A percentile compares a stretch with the other conserved stretches of the same genome.
phyloP scores from a whole-genome alignment of 2,329 filamentous ascomycete genomes.

The Neonectria sp. region DNA sequence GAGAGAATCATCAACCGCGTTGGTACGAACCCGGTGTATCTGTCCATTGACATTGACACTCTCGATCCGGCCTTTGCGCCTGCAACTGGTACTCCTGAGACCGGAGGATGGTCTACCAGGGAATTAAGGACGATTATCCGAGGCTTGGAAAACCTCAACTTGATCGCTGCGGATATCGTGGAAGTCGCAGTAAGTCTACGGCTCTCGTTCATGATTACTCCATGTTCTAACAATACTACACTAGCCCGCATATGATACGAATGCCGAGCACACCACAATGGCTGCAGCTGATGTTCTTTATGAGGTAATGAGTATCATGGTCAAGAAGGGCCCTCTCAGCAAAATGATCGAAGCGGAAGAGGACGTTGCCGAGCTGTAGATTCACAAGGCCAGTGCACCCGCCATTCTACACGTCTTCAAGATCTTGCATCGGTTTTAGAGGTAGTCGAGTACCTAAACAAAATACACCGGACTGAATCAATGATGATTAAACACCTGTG shows the following conservation, averaged over 20 bases:
- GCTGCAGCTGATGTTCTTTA: constrained; percentile 79
- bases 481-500: not conserved
- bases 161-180: constrained; percentile 80
- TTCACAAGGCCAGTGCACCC: not conserved
- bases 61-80: constrained; percentile 86
- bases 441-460: not conserved
- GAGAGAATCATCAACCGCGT: constrained; percentile 83
- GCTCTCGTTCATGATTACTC: not conserved
- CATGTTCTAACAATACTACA: not conserved
- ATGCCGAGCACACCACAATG: constrained; percentile 82
- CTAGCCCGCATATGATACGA: constrained; percentile 78
- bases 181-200: constrained; percentile 66
- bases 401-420: not conserved
- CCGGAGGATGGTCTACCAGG: constrained; percentile 81
- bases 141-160: constrained; percentile 77
- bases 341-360: constrained; percentile 52
- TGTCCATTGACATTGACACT: constrained; percentile 89
- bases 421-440: not conserved
- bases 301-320: constrained; percentile 87
- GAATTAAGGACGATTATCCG: constrained; percentile 81
- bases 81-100: constrained; percentile 82
- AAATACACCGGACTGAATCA: not conserved
- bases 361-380: constrained; percentile 30
- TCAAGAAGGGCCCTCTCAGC: constrained; percentile 81
- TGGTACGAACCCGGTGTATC: constrained; percentile 82